Percentiles rank a stretch among this genome's conserved stretches.
phyloP scores from a whole-genome alignment of 148 eudicot genomes.

The Vaccinium myrtillus region DNA sequence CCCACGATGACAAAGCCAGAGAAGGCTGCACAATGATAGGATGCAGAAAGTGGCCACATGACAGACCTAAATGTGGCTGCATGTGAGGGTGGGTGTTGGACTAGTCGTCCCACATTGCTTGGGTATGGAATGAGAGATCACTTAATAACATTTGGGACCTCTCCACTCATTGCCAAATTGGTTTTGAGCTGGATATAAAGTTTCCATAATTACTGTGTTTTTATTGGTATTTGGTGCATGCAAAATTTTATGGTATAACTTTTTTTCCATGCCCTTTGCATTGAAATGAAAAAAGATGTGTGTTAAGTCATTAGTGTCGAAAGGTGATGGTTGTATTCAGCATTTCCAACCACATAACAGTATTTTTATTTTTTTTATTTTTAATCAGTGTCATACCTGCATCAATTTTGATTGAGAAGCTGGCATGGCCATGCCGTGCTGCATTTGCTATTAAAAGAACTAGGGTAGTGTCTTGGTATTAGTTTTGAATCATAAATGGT shows the following conservation, averaged over 20 bases:
- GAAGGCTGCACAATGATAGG: too few species aligned
- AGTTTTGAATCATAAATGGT: not conserved
- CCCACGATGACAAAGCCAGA: too few species aligned
- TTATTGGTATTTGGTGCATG: conserved; percentile 3
- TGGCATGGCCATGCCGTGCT: not conserved
- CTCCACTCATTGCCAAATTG: too few species aligned
- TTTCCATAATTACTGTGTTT: too few species aligned
- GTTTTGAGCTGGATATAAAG: too few species aligned
- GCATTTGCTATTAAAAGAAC: not conserved
- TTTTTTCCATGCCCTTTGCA: not conserved
- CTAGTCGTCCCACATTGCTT: too few species aligned
- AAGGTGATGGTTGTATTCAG: conserved; percentile 6
- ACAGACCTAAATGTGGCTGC: too few species aligned
- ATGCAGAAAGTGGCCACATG: too few species aligned
- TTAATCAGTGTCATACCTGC: not conserved
- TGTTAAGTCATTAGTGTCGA: not conserved
- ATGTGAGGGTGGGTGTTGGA: too few species aligned
- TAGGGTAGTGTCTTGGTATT: not conserved
- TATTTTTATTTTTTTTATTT: too few species aligned
- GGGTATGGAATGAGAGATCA: too few species aligned
- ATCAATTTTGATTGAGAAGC: not conserved
- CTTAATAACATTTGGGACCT: too few species aligned
- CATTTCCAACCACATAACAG: not conserved
- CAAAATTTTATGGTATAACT: not conserved
- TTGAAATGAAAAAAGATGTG: not conserved